These are phyloP conservation scores for Naematelia encephala DNA, from an alignment of 768 basidiomycete species.

Conservation along the genomic window DNA sequence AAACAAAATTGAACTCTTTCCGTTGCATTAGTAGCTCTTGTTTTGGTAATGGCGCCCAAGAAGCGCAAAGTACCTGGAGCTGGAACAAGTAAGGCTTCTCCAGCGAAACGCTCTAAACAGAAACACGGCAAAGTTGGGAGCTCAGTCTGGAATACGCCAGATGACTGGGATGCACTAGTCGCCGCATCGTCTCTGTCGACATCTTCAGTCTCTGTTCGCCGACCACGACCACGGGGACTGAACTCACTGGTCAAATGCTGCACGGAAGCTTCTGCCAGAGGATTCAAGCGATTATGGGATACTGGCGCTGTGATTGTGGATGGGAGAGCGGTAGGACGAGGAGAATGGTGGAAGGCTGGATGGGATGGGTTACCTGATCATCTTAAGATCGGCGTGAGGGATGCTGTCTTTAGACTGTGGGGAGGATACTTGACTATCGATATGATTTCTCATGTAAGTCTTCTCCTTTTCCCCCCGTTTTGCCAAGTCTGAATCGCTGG, in stretches of 20 bases:
- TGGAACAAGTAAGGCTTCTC: not conserved
- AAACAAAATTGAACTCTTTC: too few species aligned
- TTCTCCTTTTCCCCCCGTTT: not conserved
- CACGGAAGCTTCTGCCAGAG: conserved; percentile 17
- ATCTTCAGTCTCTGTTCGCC: conserved; percentile 29
- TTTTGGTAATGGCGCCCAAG: too few species aligned
- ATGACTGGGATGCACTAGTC: conserved; percentile 39
- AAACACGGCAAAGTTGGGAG: conserved; percentile 1
- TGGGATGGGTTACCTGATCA: conserved; percentile 32
- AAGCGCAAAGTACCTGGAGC: not conserved
- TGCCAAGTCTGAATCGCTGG: not conserved
- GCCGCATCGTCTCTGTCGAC: conserved; percentile 31
- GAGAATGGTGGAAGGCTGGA: conserved; percentile 22
- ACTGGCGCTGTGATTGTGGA: conserved; percentile 5
- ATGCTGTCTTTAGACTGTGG: conserved; percentile 28
- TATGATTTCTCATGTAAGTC: conserved; percentile 30
- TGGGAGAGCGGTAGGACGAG: conserved; percentile 3
- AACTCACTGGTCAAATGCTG: conserved; percentile 22
- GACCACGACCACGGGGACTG: conserved; percentile 23
- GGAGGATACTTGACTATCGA: conserved; percentile 23
- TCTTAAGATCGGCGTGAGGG: conserved; percentile 29
- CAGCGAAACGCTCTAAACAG: not conserved
- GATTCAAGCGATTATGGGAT: conserved; percentile 38
- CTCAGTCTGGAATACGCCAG: conserved; percentile 33
- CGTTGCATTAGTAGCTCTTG: too few species aligned